Evolutionary conservation across 306 rosid genomes (phyloP).

Genomic region (Cyamopsis tetragonoloba): DNA sequence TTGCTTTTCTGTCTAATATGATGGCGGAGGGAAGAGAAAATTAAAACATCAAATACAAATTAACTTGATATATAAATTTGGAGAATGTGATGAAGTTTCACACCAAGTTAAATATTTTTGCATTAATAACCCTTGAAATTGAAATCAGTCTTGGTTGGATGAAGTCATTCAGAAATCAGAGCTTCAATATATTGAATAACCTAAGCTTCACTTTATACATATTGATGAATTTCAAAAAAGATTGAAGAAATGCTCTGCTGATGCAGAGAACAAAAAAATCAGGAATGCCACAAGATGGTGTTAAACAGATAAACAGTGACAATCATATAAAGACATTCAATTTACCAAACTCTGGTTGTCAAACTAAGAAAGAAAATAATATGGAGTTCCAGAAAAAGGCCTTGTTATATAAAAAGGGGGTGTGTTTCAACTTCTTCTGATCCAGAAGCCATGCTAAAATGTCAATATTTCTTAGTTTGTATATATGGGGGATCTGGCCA

Average conservation of each 20-base stretch:
- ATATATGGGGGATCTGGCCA: constrained; percentile 73
- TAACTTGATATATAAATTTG: too few species aligned
- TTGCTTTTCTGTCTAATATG: background rate
- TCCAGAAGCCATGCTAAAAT: constrained; percentile 35
- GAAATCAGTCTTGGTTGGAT: too few species aligned
- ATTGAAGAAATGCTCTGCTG: constrained; percentile 40
- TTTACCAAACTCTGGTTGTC: constrained; percentile 49
- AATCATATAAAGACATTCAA: constrained; percentile 38
- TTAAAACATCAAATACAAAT: too few species aligned
- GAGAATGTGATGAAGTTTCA: too few species aligned
- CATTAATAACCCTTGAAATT: too few species aligned
- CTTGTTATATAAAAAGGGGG: constrained; percentile 21
- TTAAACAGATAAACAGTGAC: constrained; percentile 19
- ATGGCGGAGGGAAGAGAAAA: too few species aligned
- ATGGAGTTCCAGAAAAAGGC: constrained; percentile 43
- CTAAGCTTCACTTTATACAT: constrained; percentile 68
- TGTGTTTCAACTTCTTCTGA: constrained; percentile 26
- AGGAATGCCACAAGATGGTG: constrained; percentile 7
- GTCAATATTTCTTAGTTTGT: constrained; percentile 62
- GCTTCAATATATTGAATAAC: constrained; percentile 66
- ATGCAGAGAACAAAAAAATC: constrained; percentile 33
- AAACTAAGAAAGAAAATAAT: constrained; percentile 43
- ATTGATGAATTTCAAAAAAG: constrained; percentile 70
- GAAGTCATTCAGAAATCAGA: constrained; percentile 36
- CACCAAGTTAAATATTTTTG: too few species aligned